A percentile compares a stretch with the other conserved stretches of the same genome.
Evolutionary conservation across 2,329 filamentous ascomycete genomes (phyloP).

Genomic region (Cercospora zeina): DNA sequence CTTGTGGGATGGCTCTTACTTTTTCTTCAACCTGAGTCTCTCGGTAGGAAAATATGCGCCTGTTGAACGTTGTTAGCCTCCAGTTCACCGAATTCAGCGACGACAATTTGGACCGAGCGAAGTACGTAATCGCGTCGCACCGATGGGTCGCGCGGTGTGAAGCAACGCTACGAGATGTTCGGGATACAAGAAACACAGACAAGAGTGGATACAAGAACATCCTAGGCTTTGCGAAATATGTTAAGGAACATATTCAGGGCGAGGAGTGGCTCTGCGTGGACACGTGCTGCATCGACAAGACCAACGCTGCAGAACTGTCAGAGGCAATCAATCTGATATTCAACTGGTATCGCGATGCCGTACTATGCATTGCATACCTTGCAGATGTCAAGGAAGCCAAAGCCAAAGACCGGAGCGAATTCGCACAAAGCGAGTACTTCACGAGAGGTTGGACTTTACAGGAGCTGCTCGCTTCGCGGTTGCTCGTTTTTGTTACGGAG

Average conservation of each 20-base stretch:
- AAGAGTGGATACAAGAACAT: conserved; percentile 27
- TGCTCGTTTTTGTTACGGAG: conserved; percentile 27
- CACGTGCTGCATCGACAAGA: conserved; percentile 33
- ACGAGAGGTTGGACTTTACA: conserved; percentile 32
- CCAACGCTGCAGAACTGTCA: conserved; percentile 27
- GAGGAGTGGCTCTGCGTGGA: conserved; percentile 32
- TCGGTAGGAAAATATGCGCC: conserved; percentile 24
- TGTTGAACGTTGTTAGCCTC: conserved; percentile 23
- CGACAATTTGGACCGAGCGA: conserved; percentile 22
- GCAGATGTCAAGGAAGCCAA: conserved; percentile 23
- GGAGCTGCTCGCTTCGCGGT: conserved; percentile 29
- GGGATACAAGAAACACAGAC: conserved; percentile 18
- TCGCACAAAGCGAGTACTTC: conserved; percentile 30
- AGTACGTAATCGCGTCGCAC: conserved; percentile 29
- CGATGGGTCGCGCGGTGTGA: conserved; percentile 20
- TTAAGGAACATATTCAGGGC: conserved; percentile 15
- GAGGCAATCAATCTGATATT: conserved; percentile 35
- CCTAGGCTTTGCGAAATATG: conserved; percentile 24
- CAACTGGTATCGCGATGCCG: conserved; percentile 28
- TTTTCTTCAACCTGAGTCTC: no score
- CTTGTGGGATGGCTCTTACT: no score
- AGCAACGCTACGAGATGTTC: conserved; percentile 24
- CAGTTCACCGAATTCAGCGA: conserved; percentile 23
- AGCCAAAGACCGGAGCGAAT: conserved; percentile 1
- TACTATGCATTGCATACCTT: conserved; percentile 30